phyloP scores from a whole-genome alignment of 495 filamentous ascomycete genomes.

The Penicillium pancosmium region DNA sequence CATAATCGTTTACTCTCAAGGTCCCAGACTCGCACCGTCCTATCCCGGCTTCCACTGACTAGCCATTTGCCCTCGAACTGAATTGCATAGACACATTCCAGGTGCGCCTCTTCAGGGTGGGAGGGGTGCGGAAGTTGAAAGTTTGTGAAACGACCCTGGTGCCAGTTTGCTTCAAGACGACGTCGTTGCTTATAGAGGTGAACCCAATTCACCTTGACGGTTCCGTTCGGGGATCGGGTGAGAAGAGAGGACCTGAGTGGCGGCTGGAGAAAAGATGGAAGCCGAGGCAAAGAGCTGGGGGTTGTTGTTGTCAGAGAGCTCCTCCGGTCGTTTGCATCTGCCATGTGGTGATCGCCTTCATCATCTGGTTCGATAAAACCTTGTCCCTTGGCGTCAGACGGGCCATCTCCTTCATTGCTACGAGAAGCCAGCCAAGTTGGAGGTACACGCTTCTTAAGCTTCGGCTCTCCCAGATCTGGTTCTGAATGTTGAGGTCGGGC shows the following conservation, averaged over 20 bases:
- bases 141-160: slow-evolving; percentile 74
- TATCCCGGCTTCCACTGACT: slow-evolving; percentile 91
- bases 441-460: slow-evolving; percentile 55
- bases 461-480: slow-evolving; percentile 49
- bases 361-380: slow-evolving; percentile 44
- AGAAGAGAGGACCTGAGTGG: slow-evolving; percentile 39
- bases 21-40: slow-evolving; percentile 88
- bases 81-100: slow-evolving; percentile 93
- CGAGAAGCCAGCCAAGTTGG: slow-evolving; percentile 45
- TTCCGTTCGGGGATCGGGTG: slow-evolving; percentile 36
- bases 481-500: slow-evolving; percentile 47
- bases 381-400: slow-evolving; percentile 12
- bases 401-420: slow-evolving; percentile 14
- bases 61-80: slow-evolving; percentile 84
- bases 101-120: slow-evolving; percentile 79
- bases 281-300: slow-evolving; percentile 13
- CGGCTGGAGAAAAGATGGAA: slow-evolving; percentile 20
- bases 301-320: slow-evolving; percentile 7
- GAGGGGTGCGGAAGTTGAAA: slow-evolving; percentile 89
- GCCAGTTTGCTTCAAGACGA: slow-evolving; percentile 89
- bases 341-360: slow-evolving; percentile 52
- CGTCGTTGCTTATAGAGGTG: slow-evolving; percentile 88
- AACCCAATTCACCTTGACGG: slow-evolving; percentile 49
- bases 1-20: slow-evolving; percentile 76
- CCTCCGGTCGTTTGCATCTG: slow-evolving; percentile 39